Conservation (phyloP, 2,329 filamentous ascomycete species). For the Purpureocillium takamizusanense region DNA sequence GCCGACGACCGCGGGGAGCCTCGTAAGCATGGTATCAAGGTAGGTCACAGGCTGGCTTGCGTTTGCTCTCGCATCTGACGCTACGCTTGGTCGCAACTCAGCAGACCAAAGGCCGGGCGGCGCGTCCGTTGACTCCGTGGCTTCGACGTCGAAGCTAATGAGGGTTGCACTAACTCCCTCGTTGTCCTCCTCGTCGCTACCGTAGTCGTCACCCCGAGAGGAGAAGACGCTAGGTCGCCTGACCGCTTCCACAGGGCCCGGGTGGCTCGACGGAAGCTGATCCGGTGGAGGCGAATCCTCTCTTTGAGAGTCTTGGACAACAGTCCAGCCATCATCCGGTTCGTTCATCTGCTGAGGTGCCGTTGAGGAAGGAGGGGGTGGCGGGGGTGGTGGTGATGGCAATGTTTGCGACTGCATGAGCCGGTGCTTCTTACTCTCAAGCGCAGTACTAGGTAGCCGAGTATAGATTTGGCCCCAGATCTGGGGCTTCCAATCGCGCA, state of each 20-base stretch:
- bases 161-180: constrained; percentile 46
- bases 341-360: constrained; percentile 1
- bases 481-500: constrained; percentile 23
- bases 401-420: constrained; percentile 11
- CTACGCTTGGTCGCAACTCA: constrained; percentile 43
- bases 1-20: constrained; percentile 38
- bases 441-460: constrained; percentile 29
- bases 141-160: constrained; percentile 54
- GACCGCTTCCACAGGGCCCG: constrained; percentile 18
- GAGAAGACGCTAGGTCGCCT: constrained; percentile 39
- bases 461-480: constrained; percentile 30
- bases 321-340: background rate
- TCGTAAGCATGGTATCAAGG: constrained; percentile 39
- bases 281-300: background rate
- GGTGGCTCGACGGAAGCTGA: constrained; percentile 14
- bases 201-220: constrained; percentile 40
- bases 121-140: constrained; percentile 41
- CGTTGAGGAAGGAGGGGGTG: background rate
- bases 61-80: constrained; percentile 17
- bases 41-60: constrained; percentile 25
- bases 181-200: constrained; percentile 46
- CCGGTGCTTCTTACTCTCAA: constrained; percentile 14
- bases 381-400: constrained; percentile 11
- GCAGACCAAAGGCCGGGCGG: constrained; percentile 48
- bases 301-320: background rate